Base-by-base conservation (phyloP, 1,284 basidiomycete species). In the Mycosarcoma maydis region DNA sequence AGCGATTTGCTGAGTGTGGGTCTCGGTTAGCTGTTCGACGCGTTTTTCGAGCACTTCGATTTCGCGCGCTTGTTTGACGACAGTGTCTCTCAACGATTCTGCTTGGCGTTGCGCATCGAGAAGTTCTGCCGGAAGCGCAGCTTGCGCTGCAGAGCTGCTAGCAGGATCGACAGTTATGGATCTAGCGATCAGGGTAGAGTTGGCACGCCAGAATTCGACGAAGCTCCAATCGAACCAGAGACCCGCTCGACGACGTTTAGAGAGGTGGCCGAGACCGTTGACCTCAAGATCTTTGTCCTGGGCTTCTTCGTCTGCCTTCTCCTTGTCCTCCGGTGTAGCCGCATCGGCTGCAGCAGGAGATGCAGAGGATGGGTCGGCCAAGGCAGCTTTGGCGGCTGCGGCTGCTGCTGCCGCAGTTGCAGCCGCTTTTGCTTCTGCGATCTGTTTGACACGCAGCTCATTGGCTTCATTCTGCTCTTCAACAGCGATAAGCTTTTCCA, bases 221-320 rank as follows among this genome's bases (percentile, higher is more conserved):
- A 98, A 98, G 2, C 89, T 87, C 92, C 94, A 98, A 80, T 98
- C 94, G 80, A 98, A 92, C 95, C 94, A 98, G 29, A 97, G 85
- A 80, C 94, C 94, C n/a, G 64, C 87, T 87, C 52, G 84, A 82
- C 46, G 86, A 83, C 77, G 24, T 87, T 86, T 57, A 3, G 60
- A 65, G 16, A 70, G 53, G n/a, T 70, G 67, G 1, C 67, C 67
- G 13, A 70, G 30, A 8, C 61, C 61, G 42, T 64, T 70, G 13
- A 65, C 52, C 36, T 70, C 67, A n/a, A 70, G 49, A 20, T 70
- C 67, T 24, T 56, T 59, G 32, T 70, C 67, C 8, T 43, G 36
- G 7, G 67, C 67, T 34, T 70, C 67, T 40, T 70, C 60, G 48
- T 71, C 61, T 6, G 47, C 45, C 27, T 68, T 68, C 13, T 50